phyloP scores from a whole-genome alignment of 345 rosid genomes.

The Brassica carinata region DNA sequence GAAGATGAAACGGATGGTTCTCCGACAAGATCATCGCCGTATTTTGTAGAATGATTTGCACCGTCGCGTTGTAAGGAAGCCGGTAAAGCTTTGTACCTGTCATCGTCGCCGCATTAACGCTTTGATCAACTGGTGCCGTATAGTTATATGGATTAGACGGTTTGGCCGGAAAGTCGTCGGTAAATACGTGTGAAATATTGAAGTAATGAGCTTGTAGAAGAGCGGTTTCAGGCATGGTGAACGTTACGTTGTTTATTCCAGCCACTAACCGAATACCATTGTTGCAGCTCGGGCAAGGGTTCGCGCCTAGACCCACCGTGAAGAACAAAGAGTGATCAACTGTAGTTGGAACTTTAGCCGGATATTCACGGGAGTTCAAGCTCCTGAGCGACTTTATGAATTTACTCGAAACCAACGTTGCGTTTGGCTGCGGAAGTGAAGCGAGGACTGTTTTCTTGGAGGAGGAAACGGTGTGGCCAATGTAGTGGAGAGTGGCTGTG shows the following conservation, averaged over 20 bases:
- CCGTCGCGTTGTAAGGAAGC: conserved; percentile 67
- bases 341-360: conserved; percentile 57
- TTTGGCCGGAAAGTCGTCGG: conserved; percentile 72
- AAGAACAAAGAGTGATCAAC: conserved; percentile 69
- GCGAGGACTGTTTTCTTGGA: conserved; percentile 42
- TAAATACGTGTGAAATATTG: conserved; percentile 67
- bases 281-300: conserved; percentile 64
- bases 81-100: conserved; percentile 68
- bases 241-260: conserved; percentile 71
- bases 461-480: conserved; percentile 22
- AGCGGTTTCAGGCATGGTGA: conserved; percentile 64
- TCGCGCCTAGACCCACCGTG: conserved; percentile 70
- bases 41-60: conserved; percentile 74
- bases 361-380: conserved; percentile 60
- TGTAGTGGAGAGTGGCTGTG: conserved; percentile 39
- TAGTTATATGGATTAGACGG: conserved; percentile 56
- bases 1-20: conserved; percentile 85
- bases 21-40: conserved; percentile 74
- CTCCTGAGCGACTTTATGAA: conserved; percentile 57
- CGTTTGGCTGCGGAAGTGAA: conserved; percentile 57
- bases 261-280: conserved; percentile 69
- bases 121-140: conserved; percentile 52
- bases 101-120: conserved; percentile 54
- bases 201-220: conserved; percentile 81
- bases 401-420: conserved; percentile 60